phyloP scores from a whole-genome alignment of 2,329 filamentous ascomycete genomes.

The Cadophora malorum region DNA sequence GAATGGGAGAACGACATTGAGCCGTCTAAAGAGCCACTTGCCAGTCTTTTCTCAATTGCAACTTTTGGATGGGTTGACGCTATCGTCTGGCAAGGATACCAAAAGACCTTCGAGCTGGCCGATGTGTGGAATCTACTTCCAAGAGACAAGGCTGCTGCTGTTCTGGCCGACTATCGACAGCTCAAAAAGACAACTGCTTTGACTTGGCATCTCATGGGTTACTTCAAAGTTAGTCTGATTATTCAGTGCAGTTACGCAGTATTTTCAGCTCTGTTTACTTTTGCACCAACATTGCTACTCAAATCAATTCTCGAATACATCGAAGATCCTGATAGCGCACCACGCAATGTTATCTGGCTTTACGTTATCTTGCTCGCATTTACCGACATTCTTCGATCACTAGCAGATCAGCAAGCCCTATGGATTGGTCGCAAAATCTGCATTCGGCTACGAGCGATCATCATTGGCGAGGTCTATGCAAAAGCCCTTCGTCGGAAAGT shows the following conservation, averaged over 20 bases:
- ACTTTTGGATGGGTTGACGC: constrained; percentile 92
- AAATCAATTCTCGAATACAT: constrained; percentile 93
- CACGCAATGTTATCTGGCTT: constrained; percentile 90
- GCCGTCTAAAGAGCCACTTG: constrained; percentile 84
- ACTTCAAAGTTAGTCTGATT: constrained; percentile 79
- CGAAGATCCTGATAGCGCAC: constrained; percentile 78
- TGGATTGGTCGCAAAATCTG: constrained; percentile 96
- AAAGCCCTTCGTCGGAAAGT: constrained; percentile 94
- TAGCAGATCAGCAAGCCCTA: constrained; percentile 83
- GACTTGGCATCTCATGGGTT: constrained; percentile 80
- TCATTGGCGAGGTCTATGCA: constrained; percentile 96
- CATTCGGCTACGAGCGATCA: constrained; percentile 89
- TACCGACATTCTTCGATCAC: constrained; percentile 80
- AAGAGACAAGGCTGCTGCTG: constrained; percentile 82
- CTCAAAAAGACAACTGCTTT: constrained; percentile 82
- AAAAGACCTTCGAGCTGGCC: constrained; percentile 78
- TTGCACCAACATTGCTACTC: constrained; percentile 88
- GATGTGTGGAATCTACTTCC: constrained; percentile 92
- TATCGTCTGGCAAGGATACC: constrained; percentile 89
- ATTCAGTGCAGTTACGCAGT: constrained; percentile 82
- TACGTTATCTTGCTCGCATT: constrained; percentile 90
- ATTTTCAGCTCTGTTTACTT: constrained; percentile 82
- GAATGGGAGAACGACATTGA: constrained; percentile 90
- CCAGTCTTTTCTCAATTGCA: constrained; percentile 85
- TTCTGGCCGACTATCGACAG: constrained; percentile 84